Base-by-base conservation (phyloP, 345 rosid genomes). In the Bruguiera parviflora region DNA sequence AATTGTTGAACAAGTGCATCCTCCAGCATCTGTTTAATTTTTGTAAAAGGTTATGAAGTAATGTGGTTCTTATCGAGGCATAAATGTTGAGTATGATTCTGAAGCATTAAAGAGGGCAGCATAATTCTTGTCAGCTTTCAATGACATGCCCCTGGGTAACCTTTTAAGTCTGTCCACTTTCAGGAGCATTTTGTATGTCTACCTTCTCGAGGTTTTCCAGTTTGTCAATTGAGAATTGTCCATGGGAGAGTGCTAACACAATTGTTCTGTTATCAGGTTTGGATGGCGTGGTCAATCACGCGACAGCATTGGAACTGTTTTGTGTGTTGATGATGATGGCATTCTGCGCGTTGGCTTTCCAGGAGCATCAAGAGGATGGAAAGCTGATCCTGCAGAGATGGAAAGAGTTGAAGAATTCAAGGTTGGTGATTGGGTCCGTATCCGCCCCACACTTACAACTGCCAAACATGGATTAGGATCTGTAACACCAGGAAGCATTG, bases 311-410 rank as follows among this genome's bases (percentile, higher is more conserved):
- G 98, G 99, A 68, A 95, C 99, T 72, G 99, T 95, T 69, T 70
- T 95, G 69, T 92, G 97, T 71, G 96, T 95, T 73, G 99, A 92
- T 76, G 99, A 95, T 69, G 99, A 95, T 80, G 99, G 99, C n/a
- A 90, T 95, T 76, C 75, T 95, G 75, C 93, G 99, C 62, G 96
- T 95, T 82, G 99, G 99, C 65, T 95, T 92, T 85, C 97, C 93
- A 64, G 99, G 99, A 84, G 99, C 99, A 75, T 95, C 99, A 68
- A 81, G 97, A 73, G 99, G 99, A 71, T 95, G 99, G 99, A 92
- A 95, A 84, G 99, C 98, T 75, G 99, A 95, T 80, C 99, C 99
- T 74, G 94, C 97, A 3, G 99, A 95, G 80, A 90, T 95, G 97
- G 96, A 95, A 79, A 88, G 99, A 64, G 97, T 95, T 78, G 99